phyloP scores from a whole-genome alignment of 2,329 filamentous ascomycete genomes.

The Blastomyces parvus region DNA sequence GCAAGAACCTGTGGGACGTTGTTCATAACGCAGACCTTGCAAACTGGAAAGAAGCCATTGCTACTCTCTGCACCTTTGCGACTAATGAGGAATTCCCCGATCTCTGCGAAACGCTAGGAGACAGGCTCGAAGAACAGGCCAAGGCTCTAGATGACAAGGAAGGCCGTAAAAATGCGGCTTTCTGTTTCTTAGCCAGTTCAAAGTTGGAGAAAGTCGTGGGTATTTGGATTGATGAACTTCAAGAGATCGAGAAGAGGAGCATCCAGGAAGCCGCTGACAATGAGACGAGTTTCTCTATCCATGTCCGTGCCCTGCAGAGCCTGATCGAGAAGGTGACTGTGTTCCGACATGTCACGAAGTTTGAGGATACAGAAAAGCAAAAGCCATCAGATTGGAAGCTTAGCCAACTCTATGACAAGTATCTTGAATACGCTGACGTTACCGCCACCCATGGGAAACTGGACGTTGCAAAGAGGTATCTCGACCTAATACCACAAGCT shows the following conservation, averaged over 20 bases:
- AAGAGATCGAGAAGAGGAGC: conserved; percentile 69
- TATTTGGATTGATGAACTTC: conserved; percentile 86
- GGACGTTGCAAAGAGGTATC: conserved; percentile 77
- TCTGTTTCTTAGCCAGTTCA: conserved; percentile 92
- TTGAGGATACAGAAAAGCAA: conserved; percentile 65
- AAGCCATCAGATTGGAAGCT: conserved; percentile 81
- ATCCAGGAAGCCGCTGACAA: conserved; percentile 60
- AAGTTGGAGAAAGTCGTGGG: conserved; percentile 94
- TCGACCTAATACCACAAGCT: conserved; percentile 70
- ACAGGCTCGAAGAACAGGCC: conserved; percentile 67
- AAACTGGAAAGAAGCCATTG: conserved; percentile 97
- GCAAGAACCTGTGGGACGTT: conserved; percentile 96
- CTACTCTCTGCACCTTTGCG: conserved; percentile 88
- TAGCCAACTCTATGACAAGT: conserved; percentile 79
- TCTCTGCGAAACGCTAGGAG: conserved; percentile 87
- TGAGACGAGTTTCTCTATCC: conserved; percentile 73
- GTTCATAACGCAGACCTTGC: conserved; percentile 89
- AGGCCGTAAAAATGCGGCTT: conserved; percentile 75
- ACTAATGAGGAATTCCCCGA: conserved; percentile 85
- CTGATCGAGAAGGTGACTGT: conserved; percentile 98
- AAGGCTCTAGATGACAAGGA: conserved; percentile 46
- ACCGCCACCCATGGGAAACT: conserved; percentile 83
- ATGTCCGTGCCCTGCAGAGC: conserved; percentile 76
- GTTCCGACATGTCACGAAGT: conserved; percentile 89
- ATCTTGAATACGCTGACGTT: conserved; percentile 93